phyloP scores from a whole-genome alignment of 2,329 filamentous ascomycete species.

The Dactylellina cionopaga region DNA sequence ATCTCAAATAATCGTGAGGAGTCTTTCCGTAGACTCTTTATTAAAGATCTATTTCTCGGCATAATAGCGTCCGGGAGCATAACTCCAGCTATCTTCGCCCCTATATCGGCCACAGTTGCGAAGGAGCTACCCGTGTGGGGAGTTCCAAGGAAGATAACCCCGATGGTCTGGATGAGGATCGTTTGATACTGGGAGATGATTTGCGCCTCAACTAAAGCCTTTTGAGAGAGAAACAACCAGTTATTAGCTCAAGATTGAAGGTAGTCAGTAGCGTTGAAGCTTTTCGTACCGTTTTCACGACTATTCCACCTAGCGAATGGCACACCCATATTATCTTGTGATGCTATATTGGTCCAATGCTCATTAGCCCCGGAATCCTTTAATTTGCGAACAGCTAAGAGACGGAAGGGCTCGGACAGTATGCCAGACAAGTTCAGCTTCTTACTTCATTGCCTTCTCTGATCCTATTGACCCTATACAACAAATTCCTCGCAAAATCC shows the following conservation, averaged over 20 bases:
- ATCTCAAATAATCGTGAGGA: conserved; percentile 41
- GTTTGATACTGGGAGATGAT: conserved; percentile 46
- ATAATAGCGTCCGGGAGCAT: conserved; percentile 46
- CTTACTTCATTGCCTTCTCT: conserved; percentile 42
- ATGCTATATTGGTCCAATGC: not conserved
- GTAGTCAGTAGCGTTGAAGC: not conserved
- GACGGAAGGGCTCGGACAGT: not conserved
- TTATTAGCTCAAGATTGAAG: not conserved
- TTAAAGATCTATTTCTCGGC: conserved; percentile 39
- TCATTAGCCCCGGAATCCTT: not conserved
- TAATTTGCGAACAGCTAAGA: not conserved
- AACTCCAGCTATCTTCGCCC: conserved; percentile 34
- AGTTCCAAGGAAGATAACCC: conserved; percentile 47
- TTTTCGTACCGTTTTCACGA: conserved; percentile 37
- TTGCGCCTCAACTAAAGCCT: conserved; percentile 46
- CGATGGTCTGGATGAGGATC: conserved; percentile 37
- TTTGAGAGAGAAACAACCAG: not conserved
- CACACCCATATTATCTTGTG: conserved; percentile 51
- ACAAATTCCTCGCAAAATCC: conserved; percentile 37
- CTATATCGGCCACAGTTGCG: conserved; percentile 37
- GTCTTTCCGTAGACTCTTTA: conserved; percentile 40
- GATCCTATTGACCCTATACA: conserved; percentile 44
- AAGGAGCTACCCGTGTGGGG: conserved; percentile 38
- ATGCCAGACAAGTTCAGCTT: too few relatives aligned
- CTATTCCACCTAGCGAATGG: conserved; percentile 46